A percentile compares a stretch with the other conserved stretches of the same genome.
These are phyloP conservation scores for Sutorius eximius DNA, from an alignment of 1,284 basidiomycete genomes.

Conservation along the genomic window DNA sequence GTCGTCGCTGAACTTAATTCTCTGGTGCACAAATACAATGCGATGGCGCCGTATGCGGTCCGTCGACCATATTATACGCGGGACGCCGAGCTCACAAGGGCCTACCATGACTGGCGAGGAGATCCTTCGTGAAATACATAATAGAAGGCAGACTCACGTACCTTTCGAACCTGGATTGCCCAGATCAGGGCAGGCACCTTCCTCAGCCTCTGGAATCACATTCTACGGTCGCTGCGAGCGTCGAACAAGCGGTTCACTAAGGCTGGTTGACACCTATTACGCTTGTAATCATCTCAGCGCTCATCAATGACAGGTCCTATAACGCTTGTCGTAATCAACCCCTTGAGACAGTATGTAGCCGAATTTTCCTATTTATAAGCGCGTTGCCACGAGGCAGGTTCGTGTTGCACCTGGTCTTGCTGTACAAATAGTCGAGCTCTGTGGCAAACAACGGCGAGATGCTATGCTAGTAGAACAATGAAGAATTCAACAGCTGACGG, in stretches of 20 bases:
- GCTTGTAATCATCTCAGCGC: background rate
- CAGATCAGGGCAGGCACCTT: background rate
- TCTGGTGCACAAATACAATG: conserved; percentile 77
- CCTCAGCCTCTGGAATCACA: conserved; percentile 10
- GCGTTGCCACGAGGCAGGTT: conserved; percentile 9
- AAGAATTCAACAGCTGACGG: background rate
- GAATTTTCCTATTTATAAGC: conserved; percentile 10
- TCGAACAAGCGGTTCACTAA: conserved; percentile 14
- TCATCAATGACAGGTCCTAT: conserved; percentile 1
- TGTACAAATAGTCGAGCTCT: conserved; percentile 1
- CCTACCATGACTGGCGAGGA: conserved; percentile 56
- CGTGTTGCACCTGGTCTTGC: conserved; percentile 2
- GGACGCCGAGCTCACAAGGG: conserved; percentile 56
- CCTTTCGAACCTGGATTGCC: conserved; percentile 1
- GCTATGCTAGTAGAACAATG: conserved; percentile 1
- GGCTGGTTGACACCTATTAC: conserved; percentile 1
- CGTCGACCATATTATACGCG: conserved; percentile 60
- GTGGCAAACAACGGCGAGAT: conserved; percentile 4
- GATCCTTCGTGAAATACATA: conserved; percentile 46
- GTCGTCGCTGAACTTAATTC: conserved; percentile 73
- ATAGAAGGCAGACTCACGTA: conserved; percentile 24
- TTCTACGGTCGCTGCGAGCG: conserved; percentile 29
- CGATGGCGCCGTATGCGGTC: conserved; percentile 73
- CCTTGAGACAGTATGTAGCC: conserved; percentile 20
- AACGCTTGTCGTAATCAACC: conserved; percentile 2